Evolutionary conservation across 1,284 basidiomycete genomes (phyloP), one percentile per base, ranked within the genome.

Genomic region (Bondarzewia mesenterica): DNA sequence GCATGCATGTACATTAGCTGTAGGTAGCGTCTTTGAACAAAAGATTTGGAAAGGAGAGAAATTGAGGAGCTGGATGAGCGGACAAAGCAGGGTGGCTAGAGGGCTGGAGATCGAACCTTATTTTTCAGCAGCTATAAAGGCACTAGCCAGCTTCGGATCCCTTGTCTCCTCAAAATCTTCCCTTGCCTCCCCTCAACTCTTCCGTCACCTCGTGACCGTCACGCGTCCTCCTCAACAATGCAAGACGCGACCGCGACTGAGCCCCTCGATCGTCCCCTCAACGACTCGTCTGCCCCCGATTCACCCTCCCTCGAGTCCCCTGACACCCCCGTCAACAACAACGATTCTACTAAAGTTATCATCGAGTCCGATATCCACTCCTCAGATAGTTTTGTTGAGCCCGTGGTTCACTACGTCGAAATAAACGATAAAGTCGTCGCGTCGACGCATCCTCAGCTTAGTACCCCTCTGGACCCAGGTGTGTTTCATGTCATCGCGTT

Each of bases 41-140:
- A 46, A 29, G 42, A 53, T 41, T 44, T 46, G 50, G 48, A 50
- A 57, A 44, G 49, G 35, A 44, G 50, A 47, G 51, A 53, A 38
- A 50, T 44, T 44, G 57, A 54, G 53, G 55, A 55, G 52, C 47
- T 54, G 49, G 54, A 53, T 52, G 58, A 50, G 57, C 38, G 36
- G 39, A 41, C 46, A 35, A 49, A 32, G 29, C 49, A 50, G 52
- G 54, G 63, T 77, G 78, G 77, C 72, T 78, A 75, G 72, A 77
- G 77, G 75, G 77, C 75, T 72, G 77, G 78, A 78, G 79, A 80
- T 80, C 80, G 80, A 85, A 82, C 80, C 78, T 84, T 84, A 83
- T 79, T 75, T 84, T 74, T 70, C 69, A 66, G 71, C 70, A 73
- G 71, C 77, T 85, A 85, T 84, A 85, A 85, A 83, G 78, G 76